A percentile compares a stretch with the other conserved stretches of the same genome.
Conservation (phyloP, 345 rosid species). For the Citrus australasica region DNA sequence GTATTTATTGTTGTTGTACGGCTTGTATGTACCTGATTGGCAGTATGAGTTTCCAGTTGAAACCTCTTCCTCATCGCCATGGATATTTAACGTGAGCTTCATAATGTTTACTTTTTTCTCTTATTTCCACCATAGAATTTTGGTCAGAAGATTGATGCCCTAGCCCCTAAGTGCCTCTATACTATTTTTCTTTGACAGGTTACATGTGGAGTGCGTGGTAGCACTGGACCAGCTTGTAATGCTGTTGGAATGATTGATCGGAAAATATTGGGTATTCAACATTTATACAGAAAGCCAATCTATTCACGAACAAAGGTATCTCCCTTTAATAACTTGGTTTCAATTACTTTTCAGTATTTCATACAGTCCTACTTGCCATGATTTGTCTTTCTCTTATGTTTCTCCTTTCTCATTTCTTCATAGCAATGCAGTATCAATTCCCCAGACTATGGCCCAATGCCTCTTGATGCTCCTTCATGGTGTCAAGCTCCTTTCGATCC, state of each 20-base stretch:
- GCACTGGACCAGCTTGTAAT: constrained; percentile 85
- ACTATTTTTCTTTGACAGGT: constrained; percentile 42
- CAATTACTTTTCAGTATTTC: constrained; percentile 5
- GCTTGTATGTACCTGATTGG: constrained; percentile 79
- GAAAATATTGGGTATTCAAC: constrained; percentile 55
- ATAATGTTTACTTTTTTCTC: background rate
- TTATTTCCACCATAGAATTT: background rate
- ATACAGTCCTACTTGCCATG: background rate
- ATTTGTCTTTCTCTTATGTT: background rate
- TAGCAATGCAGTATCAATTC: constrained; percentile 79
- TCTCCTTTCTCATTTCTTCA: constrained; percentile 8
- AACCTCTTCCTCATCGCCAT: constrained; percentile 36
- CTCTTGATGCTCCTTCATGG: constrained; percentile 83
- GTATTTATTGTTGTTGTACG: constrained; percentile 58
- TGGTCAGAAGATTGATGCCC: background rate
- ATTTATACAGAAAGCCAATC: constrained; percentile 64
- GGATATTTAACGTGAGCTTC: constrained; percentile 45
- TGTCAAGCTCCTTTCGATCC: constrained; percentile 97
- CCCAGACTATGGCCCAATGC: constrained; percentile 70
- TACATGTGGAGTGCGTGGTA: constrained; percentile 70
- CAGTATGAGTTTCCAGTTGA: constrained; percentile 52
- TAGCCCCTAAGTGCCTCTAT: background rate
- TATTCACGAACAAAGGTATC: constrained; percentile 62
- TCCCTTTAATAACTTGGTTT: constrained; percentile 1
- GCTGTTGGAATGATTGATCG: constrained; percentile 87